Conservation (phyloP, 257 asterid species). For the Nicotiana attenuata region DNA sequence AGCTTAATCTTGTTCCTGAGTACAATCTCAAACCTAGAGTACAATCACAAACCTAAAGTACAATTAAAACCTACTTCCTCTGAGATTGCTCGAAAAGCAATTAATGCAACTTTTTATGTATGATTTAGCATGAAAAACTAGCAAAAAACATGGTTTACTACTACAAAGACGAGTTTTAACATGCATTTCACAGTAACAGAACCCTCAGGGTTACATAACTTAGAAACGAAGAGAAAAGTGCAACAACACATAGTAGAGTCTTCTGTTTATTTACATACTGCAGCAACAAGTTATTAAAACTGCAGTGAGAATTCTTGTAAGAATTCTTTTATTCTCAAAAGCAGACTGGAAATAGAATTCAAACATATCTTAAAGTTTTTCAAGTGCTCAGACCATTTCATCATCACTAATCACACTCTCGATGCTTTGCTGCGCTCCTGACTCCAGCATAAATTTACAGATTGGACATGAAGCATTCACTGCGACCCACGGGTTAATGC, state of each 20-base stretch:
- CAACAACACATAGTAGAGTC: background rate
- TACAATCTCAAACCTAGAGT: background rate
- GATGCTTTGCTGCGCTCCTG: background rate
- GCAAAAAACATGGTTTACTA: background rate
- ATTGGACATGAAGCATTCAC: background rate
- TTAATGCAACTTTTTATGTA: background rate
- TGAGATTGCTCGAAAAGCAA: background rate
- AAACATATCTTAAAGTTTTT: background rate
- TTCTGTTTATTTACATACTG: background rate
- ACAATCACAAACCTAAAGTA: too few relatives aligned
- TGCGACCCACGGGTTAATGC: conserved; percentile 1
- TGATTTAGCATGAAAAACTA: background rate
- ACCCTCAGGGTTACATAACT: background rate
- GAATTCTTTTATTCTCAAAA: background rate
- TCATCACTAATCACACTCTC: background rate
- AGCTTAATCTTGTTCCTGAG: background rate
- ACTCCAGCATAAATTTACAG: background rate
- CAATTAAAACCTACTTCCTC: background rate
- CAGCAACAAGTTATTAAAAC: background rate
- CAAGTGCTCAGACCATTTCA: background rate
- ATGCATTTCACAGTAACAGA: background rate
- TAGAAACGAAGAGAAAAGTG: background rate
- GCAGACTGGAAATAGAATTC: background rate
- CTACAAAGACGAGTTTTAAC: background rate
- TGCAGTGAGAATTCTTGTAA: background rate